These are phyloP conservation scores for Cenchrus americanus DNA, from an alignment of 176 grass and related monocot genomes.

Conservation along the genomic window DNA sequence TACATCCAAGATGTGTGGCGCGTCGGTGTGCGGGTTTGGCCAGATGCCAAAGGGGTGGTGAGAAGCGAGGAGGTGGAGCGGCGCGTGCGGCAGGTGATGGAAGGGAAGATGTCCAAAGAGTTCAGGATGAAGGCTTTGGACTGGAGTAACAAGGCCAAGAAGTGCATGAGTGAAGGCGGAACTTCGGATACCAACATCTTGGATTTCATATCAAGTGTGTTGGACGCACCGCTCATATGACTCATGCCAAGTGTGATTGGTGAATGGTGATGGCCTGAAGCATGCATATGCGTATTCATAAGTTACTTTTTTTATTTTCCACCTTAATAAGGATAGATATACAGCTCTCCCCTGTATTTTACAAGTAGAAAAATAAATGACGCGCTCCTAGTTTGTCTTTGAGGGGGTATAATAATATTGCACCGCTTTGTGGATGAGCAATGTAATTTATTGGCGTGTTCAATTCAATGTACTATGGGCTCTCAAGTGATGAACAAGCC, in stretches of 20 bases:
- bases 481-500: too few relatives aligned
- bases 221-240: background rate
- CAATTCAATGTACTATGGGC: too few relatives aligned
- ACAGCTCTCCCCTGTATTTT: too few relatives aligned
- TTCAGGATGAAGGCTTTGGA: slow-evolving; percentile 32
- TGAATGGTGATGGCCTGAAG: background rate
- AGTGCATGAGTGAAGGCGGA: slow-evolving; percentile 42
- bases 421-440: too few relatives aligned
- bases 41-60: background rate
- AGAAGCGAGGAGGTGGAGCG: slow-evolving; percentile 40
- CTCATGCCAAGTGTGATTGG: background rate
- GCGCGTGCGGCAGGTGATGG: slow-evolving; percentile 44
- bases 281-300: background rate
- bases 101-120: slow-evolving; percentile 24
- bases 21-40: slow-evolving; percentile 47
- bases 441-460: too few relatives aligned
- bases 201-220: slow-evolving; percentile 18
- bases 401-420: too few relatives aligned
- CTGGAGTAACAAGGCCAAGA: slow-evolving; percentile 45
- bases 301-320: background rate
- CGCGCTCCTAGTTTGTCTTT: too few relatives aligned
- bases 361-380: too few relatives aligned
- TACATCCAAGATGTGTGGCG: slow-evolving; percentile 72
- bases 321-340: too few relatives aligned
- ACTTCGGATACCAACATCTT: slow-evolving; percentile 52